These are phyloP conservation scores for Boehmeria nivea DNA, from an alignment of 306 rosid species.

Conservation along the genomic window DNA sequence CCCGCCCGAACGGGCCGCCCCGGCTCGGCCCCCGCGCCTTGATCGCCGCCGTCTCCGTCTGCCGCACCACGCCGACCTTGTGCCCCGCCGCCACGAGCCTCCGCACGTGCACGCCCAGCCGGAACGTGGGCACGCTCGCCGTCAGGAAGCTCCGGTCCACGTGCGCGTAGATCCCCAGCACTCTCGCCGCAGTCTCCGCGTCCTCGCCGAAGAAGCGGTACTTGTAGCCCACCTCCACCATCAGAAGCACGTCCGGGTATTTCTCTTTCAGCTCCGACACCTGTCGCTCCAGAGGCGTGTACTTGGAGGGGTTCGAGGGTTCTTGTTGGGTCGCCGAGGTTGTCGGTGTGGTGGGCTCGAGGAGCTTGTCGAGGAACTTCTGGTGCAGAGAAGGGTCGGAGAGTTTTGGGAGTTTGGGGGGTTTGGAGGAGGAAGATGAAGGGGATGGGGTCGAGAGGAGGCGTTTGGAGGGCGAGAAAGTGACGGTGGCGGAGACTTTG, in stretches of 20 bases:
- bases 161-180: conserved; percentile 71
- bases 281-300: conserved; percentile 75
- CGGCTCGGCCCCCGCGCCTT: conserved; percentile 76
- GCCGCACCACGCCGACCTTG: conserved; percentile 89
- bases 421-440: conserved; percentile 26
- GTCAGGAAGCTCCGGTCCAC: conserved; percentile 76
- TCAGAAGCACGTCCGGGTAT: conserved; percentile 79
- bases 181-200: conserved; percentile 72
- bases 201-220: conserved; percentile 75
- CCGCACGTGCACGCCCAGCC: conserved; percentile 80
- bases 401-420: conserved; percentile 51
- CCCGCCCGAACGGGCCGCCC: conserved; percentile 72
- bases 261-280: conserved; percentile 59
- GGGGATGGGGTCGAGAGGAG: conserved; percentile 48
- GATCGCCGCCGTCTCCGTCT: conserved; percentile 91
- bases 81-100: conserved; percentile 83
- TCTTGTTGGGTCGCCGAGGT: not conserved
- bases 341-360: conserved; percentile 44
- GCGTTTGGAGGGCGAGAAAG: conserved; percentile 82
- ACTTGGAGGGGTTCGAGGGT: conserved; percentile 20
- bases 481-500: not conserved
- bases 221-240: conserved; percentile 92
- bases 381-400: conserved; percentile 67
- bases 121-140: conserved; percentile 79
- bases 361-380: conserved; percentile 65